Evolutionary conservation across 148 eudicot genomes (phyloP).

Genomic region (Euryodendron excelsum): DNA sequence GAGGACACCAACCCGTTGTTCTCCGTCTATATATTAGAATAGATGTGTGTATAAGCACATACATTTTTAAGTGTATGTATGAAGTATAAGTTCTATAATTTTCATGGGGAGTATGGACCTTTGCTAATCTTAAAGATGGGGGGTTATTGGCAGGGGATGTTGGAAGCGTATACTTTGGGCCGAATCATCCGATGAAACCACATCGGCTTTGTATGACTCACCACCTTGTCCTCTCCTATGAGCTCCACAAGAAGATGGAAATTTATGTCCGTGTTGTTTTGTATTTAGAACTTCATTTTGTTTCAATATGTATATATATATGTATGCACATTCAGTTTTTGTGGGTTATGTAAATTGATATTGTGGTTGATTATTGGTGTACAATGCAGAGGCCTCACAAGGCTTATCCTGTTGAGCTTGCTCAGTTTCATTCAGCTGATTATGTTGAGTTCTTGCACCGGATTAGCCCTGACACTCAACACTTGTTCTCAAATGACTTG

Average conservation of each 20-base stretch:
- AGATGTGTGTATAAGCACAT: too few relatives aligned
- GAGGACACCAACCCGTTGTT: too few relatives aligned
- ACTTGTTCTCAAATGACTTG: constrained; percentile 62
- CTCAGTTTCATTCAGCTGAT: constrained; percentile 95
- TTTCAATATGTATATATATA: too few relatives aligned
- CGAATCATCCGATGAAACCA: constrained; percentile 98
- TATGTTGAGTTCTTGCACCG: constrained; percentile 93
- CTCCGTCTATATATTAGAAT: too few relatives aligned
- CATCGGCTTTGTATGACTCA: constrained; percentile 97
- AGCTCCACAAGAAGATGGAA: constrained; percentile 94
- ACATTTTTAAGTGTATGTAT: not conserved
- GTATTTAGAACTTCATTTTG: too few relatives aligned
- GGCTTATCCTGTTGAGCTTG: constrained; percentile 93
- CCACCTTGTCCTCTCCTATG: constrained; percentile 84
- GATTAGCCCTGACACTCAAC: constrained; percentile 80
- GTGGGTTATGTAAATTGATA: not conserved
- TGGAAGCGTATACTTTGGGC: constrained; percentile 92
- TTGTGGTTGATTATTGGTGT: not conserved
- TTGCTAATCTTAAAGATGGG: constrained; percentile 19
- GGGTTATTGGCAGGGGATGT: constrained; percentile 78
- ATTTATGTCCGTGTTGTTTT: constrained; percentile 59
- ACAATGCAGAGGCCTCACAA: constrained; percentile 86
- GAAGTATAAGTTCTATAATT: not conserved
- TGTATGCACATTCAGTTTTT: not conserved
- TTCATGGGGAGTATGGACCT: not conserved